phyloP scores from a whole-genome alignment of 1,284 basidiomycete species.

The Tremellales sp. region DNA sequence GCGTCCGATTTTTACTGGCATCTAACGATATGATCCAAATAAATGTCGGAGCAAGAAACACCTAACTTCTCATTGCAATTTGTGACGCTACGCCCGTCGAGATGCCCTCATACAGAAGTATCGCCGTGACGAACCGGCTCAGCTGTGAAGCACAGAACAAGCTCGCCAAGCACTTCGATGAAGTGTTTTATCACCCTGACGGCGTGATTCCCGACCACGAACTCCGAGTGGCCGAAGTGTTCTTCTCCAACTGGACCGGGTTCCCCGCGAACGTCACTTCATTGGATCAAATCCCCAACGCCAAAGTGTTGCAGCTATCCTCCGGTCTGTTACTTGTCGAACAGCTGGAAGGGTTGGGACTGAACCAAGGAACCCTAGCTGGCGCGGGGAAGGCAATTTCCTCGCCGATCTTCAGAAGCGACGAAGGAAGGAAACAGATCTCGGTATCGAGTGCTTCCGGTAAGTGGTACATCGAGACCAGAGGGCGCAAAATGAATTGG shows the following conservation, averaged over 20 bases:
- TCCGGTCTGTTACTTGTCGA: conserved; percentile 21
- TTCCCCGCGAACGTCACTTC: conserved; percentile 18
- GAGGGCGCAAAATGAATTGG: conserved; percentile 5
- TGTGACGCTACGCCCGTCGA: no score
- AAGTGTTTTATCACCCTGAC: conserved; percentile 32
- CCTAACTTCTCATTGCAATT: no score
- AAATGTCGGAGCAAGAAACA: no score
- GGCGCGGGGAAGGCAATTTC: conserved; percentile 36
- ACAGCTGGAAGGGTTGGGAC: not conserved
- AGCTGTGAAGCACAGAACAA: no score
- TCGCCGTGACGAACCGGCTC: no score
- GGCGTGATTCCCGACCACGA: conserved; percentile 20
- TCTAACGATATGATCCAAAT: no score
- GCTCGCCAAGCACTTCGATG: conserved; percentile 29
- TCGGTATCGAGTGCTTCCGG: conserved; percentile 32
- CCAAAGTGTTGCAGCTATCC: conserved; percentile 38
- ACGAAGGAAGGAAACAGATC: conserved; percentile 29
- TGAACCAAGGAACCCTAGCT: conserved; percentile 14
- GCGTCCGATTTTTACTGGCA: no score
- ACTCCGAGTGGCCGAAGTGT: conserved; percentile 28
- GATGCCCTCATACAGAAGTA: no score
- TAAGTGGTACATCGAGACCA: conserved; percentile 7
- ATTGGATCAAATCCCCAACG: conserved; percentile 21
- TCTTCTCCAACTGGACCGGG: conserved; percentile 23
- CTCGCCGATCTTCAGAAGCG: conserved; percentile 21